phyloP scores from a whole-genome alignment of 192 early-diverging fungal genomes.

The Oehlia diaphana region DNA sequence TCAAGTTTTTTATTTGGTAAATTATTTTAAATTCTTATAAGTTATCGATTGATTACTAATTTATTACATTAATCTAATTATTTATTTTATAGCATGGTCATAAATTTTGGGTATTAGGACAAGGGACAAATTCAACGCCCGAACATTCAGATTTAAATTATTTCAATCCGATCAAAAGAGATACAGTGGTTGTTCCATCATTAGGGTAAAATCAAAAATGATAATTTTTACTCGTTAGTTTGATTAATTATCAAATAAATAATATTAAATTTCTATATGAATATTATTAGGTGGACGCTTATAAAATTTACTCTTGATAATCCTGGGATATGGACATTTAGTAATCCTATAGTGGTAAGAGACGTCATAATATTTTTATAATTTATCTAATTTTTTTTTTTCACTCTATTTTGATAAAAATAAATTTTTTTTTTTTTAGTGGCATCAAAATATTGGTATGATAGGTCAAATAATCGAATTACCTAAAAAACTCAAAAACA shows the following conservation, averaged over 20 bases:
- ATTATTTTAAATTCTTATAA: constrained; percentile 27
- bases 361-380: no score
- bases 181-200: constrained; percentile 37
- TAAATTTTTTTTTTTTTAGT: neutral
- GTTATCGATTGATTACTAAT: no score
- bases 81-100: constrained; percentile 45
- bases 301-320: neutral
- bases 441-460: neutral
- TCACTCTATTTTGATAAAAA: neutral
- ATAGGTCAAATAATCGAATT: neutral
- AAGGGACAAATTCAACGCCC: constrained; percentile 39
- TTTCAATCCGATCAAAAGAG: constrained; percentile 36
- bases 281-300: neutral
- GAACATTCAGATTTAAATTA: constrained; percentile 26
- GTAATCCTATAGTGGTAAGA: constrained; percentile 7
- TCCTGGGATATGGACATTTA: neutral
- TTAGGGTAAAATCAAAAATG: neutral
- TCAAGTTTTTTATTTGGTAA: constrained; percentile 17
- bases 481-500: neutral
- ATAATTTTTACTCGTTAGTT: neutral
- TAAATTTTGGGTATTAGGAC: constrained; percentile 43
- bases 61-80: constrained; percentile 16
- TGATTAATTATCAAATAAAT: neutral
- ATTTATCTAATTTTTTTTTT: no score
- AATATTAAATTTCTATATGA: neutral